A percentile compares a stretch with the other conserved stretches of the same genome.
These are phyloP conservation scores for Nicotiana rustica DNA, from an alignment of 305 asterid species.

Conservation along the genomic window DNA sequence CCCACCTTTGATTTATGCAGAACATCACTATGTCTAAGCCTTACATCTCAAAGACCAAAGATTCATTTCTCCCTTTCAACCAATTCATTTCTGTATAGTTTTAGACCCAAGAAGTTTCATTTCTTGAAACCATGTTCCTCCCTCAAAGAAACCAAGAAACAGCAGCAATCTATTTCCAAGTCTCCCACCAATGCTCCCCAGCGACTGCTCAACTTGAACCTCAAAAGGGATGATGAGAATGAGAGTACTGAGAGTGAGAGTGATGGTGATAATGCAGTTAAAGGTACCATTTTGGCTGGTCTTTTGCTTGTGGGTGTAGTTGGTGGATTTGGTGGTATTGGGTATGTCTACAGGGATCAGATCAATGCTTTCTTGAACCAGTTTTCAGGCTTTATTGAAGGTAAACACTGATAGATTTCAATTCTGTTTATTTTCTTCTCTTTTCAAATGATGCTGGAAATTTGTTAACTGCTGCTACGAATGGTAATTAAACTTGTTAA, in stretches of 20 bases:
- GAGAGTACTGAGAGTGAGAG: constrained; percentile 37
- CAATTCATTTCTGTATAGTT: constrained; percentile 48
- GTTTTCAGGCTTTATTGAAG: constrained; percentile 81
- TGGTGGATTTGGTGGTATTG: constrained; percentile 84
- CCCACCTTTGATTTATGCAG: constrained; percentile 37
- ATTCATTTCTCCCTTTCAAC: constrained; percentile 43
- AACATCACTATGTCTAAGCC: constrained; percentile 36
- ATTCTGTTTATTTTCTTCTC: not conserved
- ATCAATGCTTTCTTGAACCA: constrained; percentile 82
- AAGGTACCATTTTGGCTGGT: constrained; percentile 91
- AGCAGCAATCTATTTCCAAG: constrained; percentile 55
- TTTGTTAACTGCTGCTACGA: not conserved
- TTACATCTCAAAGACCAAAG: constrained; percentile 31
- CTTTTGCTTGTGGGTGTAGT: constrained; percentile 79
- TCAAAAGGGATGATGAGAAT: constrained; percentile 50
- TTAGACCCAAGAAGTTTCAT: constrained; percentile 68
- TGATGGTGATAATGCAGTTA: constrained; percentile 58
- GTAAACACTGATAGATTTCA: constrained; percentile 39
- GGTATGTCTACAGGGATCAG: constrained; percentile 82
- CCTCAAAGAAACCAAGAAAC: constrained; percentile 75
- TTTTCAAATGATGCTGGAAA: no score
- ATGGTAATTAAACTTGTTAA: not conserved
- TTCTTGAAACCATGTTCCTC: constrained; percentile 84
- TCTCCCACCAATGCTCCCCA: constrained; percentile 64
- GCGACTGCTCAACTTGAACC: constrained; percentile 63